These are phyloP conservation scores for Glebionis coronaria DNA, from an alignment of 129 eudicot genomes.

Conservation along the genomic window DNA sequence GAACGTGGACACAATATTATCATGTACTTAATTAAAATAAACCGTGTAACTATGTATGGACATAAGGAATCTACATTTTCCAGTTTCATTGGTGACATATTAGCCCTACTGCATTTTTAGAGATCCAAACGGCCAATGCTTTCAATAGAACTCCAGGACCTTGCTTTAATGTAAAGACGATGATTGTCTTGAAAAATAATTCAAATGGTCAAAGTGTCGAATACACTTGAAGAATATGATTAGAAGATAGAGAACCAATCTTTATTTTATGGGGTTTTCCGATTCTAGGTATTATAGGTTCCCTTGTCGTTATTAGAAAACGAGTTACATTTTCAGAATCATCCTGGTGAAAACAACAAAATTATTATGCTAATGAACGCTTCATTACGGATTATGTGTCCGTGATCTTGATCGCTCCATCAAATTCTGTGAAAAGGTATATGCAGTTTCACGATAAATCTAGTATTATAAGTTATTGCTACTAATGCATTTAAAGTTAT, in stretches of 20 bases:
- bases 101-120: constrained; percentile 11
- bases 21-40: background rate
- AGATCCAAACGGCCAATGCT: constrained; percentile 72
- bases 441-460: too few species aligned
- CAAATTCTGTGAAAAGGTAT: too few species aligned
- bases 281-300: background rate
- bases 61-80: constrained; percentile 29
- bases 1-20: background rate
- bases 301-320: constrained; percentile 27
- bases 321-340: too few species aligned
- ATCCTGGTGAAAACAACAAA: too few species aligned
- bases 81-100: constrained; percentile 3
- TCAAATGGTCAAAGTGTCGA: background rate
- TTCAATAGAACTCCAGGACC: too few species aligned
- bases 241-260: background rate
- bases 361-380: too few species aligned
- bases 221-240: background rate
- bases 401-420: too few species aligned
- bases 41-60: background rate
- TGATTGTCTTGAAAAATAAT: too few species aligned
- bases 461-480: too few species aligned
- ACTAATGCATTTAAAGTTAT: too few species aligned
- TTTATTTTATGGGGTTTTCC: constrained; percentile 6
- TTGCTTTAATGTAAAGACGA: too few species aligned
- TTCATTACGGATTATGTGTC: too few species aligned